Base-by-base conservation (phyloP, 1,139 yeast genomes). In the Saccharomycopsis hybrid region DNA sequence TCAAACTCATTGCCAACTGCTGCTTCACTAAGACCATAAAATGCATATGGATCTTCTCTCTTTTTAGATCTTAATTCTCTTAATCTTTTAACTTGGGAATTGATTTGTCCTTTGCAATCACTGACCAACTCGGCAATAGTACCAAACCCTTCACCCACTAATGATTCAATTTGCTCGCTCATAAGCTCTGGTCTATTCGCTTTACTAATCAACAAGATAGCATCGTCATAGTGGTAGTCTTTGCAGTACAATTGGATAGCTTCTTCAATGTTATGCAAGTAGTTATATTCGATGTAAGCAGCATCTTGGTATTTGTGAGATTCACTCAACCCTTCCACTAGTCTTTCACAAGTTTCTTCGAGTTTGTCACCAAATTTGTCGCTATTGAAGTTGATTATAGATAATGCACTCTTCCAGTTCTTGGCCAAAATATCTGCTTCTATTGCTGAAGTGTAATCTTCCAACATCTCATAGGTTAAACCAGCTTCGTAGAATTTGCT, bases 111-210 rank as follows among this genome's bases (percentile, higher is more conserved):
- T 60, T 79, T 81, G 69, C 97, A 92, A 64, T 94, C 99, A 11
- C 97, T 94, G 47, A 90, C 68, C 37, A 92, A 72, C 65, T 94
- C 97, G 2, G 95, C 92, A 57, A 89, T 74, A 0, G 78, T 73
- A 55, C 94, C 95, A 66, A 89, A 94, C 1, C 95, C 94, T 64
- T 92, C 97, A 48, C 84, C 80, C 42, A 92, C 68, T 40, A 82
- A 86, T 2, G 82, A 78, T 58, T 87, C 95, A 44, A 90, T 77
- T 9, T 83, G 67, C 1, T 73, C 65, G 47, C 75, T 80, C 35
- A 86, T 62, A 36, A 84, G 65, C 25, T 78, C 79, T 0, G 65
- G 55, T 53, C 65, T 67, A 46, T 75, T 71, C 46, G 67, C 69
- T n/a, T 61, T 60, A 7, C 69, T 64, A 3, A 87, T 83, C 30